Evolutionary conservation across 345 rosid genomes (phyloP), one percentile per base, ranked within the genome.

Genomic region (Hirschfeldia incana): DNA sequence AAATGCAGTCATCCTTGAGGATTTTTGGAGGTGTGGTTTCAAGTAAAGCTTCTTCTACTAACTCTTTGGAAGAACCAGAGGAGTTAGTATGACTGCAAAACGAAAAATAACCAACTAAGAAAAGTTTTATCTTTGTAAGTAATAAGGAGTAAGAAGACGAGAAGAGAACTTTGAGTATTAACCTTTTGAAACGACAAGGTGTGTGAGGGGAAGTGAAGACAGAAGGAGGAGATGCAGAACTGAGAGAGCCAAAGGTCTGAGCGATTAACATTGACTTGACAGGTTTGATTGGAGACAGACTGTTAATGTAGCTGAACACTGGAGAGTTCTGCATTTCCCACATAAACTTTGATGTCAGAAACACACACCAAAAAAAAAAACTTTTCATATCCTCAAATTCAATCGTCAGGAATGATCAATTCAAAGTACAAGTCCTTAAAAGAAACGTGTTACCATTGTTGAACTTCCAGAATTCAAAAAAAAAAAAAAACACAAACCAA

Each of bases 191-290:
- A 87, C 96, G 85, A 87, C 96, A 85, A 17, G 94, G 84, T 62
- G 85, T 90, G 83, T 93, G 98, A 15, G 99, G 99, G 11, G 99
- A 89, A 65, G 98, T 86, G 85, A 93, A 95, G 69, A 95, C 85
- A 42, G 98, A 84, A 1, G 97, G 98, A 21, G 21, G 21, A 21
- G 21, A 21, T 21, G 21, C 1, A 21, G 21, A 21, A 75, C 88
- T 87, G 2, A 93, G 85, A 0, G 98, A 88, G 77, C 86, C 86
- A 80, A 89, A 91, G 33, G 91, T 83, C 77, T 91, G 99, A 37
- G 89, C 65, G 65, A 84, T 66, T 69, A 84, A 85, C 32, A 77
- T 55, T 11, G 98, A 87, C 77, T 85, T 91, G 58, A 89, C 92
- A 8, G 90, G 91, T 72, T 91, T 88, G 85, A 95, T 95, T 11